These are phyloP conservation scores for Yamadazyma paraphyllophila DNA, from an alignment of 805 yeast species.

Conservation along the genomic window DNA sequence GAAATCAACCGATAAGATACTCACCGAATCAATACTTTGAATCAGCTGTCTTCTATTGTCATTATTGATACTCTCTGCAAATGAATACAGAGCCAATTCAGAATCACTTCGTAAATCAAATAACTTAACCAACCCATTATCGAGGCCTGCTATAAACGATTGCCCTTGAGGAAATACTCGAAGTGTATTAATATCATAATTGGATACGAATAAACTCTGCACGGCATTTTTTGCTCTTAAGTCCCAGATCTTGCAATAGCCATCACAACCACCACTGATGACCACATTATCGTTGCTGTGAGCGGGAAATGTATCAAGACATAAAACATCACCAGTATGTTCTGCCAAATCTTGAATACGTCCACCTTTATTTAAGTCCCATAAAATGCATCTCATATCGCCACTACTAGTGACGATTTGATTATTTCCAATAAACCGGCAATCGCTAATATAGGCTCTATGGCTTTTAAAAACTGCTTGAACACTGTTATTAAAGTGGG, in stretches of 20 bases:
- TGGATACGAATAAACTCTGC: slow-evolving; percentile 53
- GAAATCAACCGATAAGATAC: slow-evolving; percentile 69
- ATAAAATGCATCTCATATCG: slow-evolving; percentile 72
- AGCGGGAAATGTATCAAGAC: slow-evolving; percentile 30
- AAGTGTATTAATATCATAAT: slow-evolving; percentile 60
- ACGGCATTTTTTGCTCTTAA: slow-evolving; percentile 47
- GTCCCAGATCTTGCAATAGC: slow-evolving; percentile 68
- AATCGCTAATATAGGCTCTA: slow-evolving; percentile 74
- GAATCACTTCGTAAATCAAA: slow-evolving; percentile 80
- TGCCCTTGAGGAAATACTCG: slow-evolving; percentile 68
- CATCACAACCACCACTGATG: slow-evolving; percentile 68
- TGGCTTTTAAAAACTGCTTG: slow-evolving; percentile 72
- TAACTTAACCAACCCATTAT: slow-evolving; percentile 68
- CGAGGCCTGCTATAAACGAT: slow-evolving; percentile 72
- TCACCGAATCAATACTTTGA: slow-evolving; percentile 24
- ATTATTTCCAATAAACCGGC: slow-evolving; percentile 60
- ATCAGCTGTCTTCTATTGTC: slow-evolving; percentile 5
- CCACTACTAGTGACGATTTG: slow-evolving; percentile 72
- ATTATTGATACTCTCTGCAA: slow-evolving; percentile 7
- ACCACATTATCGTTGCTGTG: slow-evolving; percentile 31
- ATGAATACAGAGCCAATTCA: slow-evolving; percentile 51
- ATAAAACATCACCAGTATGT: slow-evolving; percentile 70
- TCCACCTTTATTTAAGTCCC: slow-evolving; percentile 72
- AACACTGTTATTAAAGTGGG: slow-evolving; percentile 21
- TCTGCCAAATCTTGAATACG: slow-evolving; percentile 55